Evolutionary conservation across 345 rosid species (phyloP), one percentile per base, ranked within the genome.

Genomic region (Bruguiera parviflora): DNA sequence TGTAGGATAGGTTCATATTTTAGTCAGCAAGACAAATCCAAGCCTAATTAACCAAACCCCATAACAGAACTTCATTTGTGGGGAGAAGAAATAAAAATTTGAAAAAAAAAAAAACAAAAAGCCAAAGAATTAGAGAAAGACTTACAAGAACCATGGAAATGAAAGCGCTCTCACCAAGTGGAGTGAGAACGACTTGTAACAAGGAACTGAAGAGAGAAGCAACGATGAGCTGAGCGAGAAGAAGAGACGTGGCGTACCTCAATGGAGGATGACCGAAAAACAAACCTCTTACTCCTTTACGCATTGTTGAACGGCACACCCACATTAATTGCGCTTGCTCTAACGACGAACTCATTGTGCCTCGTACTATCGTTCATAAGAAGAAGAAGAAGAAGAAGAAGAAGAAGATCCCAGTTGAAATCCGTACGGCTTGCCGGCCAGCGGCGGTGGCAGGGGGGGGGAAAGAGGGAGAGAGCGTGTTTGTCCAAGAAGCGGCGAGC

Each of bases 141-240:
- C 65, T 70, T 66, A 71, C 79, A 62, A 76, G 62, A 63, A 76
- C 63, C 70, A 71, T 64, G n/a, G 71, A 61, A 53, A 71, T 20
- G 70, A 76, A 76, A 29, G 79, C 61, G 11, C 71, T 76, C 27
- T 71, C 58, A 21, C 79, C 79, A 15, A 76, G 49, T 21, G 79
- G 79, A 46, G 67, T 65, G 64, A 76, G 75, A 33, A 76, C 19
- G 37, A 11, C 24, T 51, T 71, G 75, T 4, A 66, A 5, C 9
- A 71, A 13, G 21, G 51, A 13, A 33, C 64, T 76, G 49, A 61
- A 53, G 11, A 66, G 18, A 13, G 75, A 46, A 25, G 66, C 21
- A 9, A 66, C 21, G 32, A 49, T 52, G 37, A 71, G 67, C 35
- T 76, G 79, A 2, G 66, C 46, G 20, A 71, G 18, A 56, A 76